Percentiles rank a stretch among this genome's conserved stretches.
These are phyloP conservation scores for Phaffia rhodozyma DNA, from an alignment of 1,284 basidiomycete species.

Conservation along the genomic window DNA sequence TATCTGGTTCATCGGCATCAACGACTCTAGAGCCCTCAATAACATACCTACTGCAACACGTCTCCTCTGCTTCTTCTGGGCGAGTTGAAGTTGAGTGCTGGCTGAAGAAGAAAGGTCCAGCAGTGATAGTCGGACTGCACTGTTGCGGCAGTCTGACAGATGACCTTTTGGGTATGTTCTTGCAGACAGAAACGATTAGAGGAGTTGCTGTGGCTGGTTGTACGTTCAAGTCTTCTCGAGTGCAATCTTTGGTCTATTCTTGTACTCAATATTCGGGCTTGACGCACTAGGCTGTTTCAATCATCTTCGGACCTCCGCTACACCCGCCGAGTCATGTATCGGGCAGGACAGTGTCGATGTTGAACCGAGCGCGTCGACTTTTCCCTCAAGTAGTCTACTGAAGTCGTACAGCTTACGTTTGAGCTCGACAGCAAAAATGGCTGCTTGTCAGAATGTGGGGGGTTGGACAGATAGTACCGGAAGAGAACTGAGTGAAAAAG, in stretches of 20 bases:
- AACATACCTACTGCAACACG: not conserved
- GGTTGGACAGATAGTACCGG: not conserved
- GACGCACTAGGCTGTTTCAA: conserved; percentile 6
- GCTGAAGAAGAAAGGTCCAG: not conserved
- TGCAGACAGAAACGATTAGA: not conserved
- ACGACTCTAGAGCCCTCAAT: not conserved
- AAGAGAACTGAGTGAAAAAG: not conserved
- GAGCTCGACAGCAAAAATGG: conserved; percentile 9
- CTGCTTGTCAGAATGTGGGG: conserved; percentile 1
- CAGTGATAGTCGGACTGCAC: conserved; percentile 3
- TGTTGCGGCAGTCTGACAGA: conserved; percentile 11
- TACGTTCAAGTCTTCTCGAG: not conserved
- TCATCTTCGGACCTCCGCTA: not conserved
- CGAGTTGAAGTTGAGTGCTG: not conserved
- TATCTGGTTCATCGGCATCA: not conserved
- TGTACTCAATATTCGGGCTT: not conserved
- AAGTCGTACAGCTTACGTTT: not conserved
- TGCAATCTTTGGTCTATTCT: no score
- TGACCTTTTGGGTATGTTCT: conserved; percentile 9
- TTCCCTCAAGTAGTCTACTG: not conserved
- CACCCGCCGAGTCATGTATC: no score
- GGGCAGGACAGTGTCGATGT: not conserved
- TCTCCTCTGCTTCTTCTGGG: not conserved
- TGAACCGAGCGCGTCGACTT: not conserved
- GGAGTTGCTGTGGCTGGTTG: conserved; percentile 5